A percentile compares a stretch with the other conserved stretches of the same genome.
Evolutionary conservation across 2,329 filamentous ascomycete genomes (phyloP).

Genomic region (Pseudocercospora cruenta): DNA sequence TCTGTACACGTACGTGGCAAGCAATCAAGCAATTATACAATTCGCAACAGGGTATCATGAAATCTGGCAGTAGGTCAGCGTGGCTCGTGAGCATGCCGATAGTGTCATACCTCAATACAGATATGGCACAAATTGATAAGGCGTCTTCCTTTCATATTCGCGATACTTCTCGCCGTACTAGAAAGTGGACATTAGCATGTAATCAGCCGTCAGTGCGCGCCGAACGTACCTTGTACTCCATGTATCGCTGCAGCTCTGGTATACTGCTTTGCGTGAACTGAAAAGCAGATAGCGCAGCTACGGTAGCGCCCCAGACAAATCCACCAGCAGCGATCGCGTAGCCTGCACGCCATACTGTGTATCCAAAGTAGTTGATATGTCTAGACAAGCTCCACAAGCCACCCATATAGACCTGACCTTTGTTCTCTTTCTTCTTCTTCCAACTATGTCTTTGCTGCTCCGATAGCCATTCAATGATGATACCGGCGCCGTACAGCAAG

Average conservation of each 20-base stretch:
- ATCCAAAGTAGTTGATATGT: constrained; percentile 60
- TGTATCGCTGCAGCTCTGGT: constrained; percentile 56
- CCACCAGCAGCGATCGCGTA: constrained; percentile 56
- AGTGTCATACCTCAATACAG: constrained; percentile 24
- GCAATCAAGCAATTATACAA: not conserved
- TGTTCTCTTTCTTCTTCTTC: constrained; percentile 56
- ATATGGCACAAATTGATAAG: constrained; percentile 45
- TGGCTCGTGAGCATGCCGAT: not conserved
- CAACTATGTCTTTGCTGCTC: constrained; percentile 61
- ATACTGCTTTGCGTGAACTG: constrained; percentile 52
- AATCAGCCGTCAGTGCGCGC: not conserved
- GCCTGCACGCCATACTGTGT: constrained; percentile 55
- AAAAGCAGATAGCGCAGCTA: constrained; percentile 47
- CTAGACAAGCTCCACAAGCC: constrained; percentile 55
- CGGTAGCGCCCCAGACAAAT: constrained; percentile 47
- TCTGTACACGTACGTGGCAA: not conserved
- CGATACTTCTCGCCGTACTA: constrained; percentile 47
- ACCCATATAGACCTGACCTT: constrained; percentile 56
- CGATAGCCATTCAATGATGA: constrained; percentile 58
- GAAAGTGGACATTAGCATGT: constrained; percentile 4
- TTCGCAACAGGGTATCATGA: constrained; percentile 3
- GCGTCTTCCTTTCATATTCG: constrained; percentile 43
- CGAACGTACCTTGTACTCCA: constrained; percentile 43
- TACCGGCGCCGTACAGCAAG: constrained; percentile 55
- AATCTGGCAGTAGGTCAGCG: not conserved